Conservation (phyloP, 176 grass and related monocot species). For the Zoysia japonica region DNA sequence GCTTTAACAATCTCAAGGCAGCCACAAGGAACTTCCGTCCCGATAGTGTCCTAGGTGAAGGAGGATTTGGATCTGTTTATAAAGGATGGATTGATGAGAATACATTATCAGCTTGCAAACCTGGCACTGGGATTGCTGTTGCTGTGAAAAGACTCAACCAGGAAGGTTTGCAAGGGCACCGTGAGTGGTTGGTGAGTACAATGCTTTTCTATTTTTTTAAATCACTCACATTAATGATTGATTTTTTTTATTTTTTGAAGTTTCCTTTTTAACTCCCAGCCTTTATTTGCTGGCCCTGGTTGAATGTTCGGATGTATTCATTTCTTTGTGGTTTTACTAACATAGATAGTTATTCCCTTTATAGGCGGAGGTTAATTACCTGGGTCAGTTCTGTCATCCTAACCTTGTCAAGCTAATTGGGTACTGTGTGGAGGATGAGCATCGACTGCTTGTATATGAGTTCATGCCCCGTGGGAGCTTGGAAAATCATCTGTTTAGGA, state of each 20-base stretch:
- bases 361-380: constrained; percentile 86
- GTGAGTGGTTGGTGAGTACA: constrained; percentile 84
- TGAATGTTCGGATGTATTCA: not conserved
- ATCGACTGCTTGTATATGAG: constrained; percentile 83
- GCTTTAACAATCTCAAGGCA: constrained; percentile 60
- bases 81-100: constrained; percentile 90
- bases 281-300: not conserved
- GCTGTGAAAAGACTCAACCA: constrained; percentile 87
- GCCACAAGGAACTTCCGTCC: constrained; percentile 89
- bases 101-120: constrained; percentile 58
- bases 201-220: constrained; percentile 25
- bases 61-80: constrained; percentile 86
- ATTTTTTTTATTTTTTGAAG: constrained; percentile 10
- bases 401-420: constrained; percentile 88
- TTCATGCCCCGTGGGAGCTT: constrained; percentile 95
- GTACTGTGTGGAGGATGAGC: constrained; percentile 82
- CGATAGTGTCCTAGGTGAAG: constrained; percentile 77
- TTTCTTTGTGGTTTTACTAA: constrained; percentile 20
- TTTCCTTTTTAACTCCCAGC: not conserved
- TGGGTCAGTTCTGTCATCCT: constrained; percentile 82
- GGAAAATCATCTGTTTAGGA: constrained; percentile 95
- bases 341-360: constrained; percentile 30
- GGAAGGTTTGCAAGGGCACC: constrained; percentile 77
- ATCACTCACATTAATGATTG: not conserved
- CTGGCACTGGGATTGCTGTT: constrained; percentile 73